Conservation (phyloP, 306 rosid species). For the Luffa aegyptiaca region DNA sequence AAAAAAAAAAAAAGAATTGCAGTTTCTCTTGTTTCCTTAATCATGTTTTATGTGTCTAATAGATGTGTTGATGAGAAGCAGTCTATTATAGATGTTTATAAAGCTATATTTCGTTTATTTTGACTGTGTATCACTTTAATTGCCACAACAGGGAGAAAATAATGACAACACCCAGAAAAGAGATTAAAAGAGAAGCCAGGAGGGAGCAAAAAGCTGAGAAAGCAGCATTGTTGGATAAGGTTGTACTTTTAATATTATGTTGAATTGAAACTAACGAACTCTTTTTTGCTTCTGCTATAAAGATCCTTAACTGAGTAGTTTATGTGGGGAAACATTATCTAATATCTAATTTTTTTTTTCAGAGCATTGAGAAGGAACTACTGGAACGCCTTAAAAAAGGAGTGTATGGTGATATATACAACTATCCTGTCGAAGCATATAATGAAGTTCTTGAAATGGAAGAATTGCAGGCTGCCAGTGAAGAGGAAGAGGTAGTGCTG, state of each 20-base stretch:
- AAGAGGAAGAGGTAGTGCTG: constrained; percentile 46
- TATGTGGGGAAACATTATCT: background rate
- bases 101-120: background rate
- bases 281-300: background rate
- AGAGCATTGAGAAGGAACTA: constrained; percentile 71
- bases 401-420: constrained; percentile 51
- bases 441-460: constrained; percentile 37
- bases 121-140: background rate
- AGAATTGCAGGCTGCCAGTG: constrained; percentile 23
- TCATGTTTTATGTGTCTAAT: background rate
- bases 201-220: constrained; percentile 79
- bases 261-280: background rate
- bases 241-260: constrained; percentile 9
- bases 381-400: constrained; percentile 60
- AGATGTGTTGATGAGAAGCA: background rate
- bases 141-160: constrained; percentile 67
- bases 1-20: too few species aligned
- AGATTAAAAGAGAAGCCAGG: constrained; percentile 74
- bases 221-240: constrained; percentile 70
- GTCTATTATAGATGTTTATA: background rate
- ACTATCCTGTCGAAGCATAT: constrained; percentile 42
- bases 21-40: background rate
- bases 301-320: background rate
- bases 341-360: constrained; percentile 18
- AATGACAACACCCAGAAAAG: constrained; percentile 75